Evolutionary conservation across 2,329 filamentous ascomycete species (phyloP).

Genomic region (Fusarium ramigenum): DNA sequence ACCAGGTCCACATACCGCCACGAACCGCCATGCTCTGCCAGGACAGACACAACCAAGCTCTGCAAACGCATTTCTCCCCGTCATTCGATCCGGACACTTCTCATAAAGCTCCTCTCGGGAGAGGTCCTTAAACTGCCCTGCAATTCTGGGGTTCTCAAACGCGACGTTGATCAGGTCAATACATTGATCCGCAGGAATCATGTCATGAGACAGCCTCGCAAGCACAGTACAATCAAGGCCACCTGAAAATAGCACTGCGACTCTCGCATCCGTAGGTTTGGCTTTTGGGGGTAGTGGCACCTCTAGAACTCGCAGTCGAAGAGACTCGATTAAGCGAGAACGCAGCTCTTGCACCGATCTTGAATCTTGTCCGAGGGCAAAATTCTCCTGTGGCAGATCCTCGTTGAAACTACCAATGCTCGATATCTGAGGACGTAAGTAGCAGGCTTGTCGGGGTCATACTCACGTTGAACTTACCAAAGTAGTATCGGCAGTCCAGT

Average conservation of each 20-base stretch:
- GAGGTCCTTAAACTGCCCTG: slow-evolving; percentile 58
- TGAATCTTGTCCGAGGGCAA: slow-evolving; percentile 47
- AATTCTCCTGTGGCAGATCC: slow-evolving; percentile 50
- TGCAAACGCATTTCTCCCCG: slow-evolving; percentile 80
- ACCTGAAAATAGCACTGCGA: slow-evolving; percentile 92
- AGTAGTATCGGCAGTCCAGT: slow-evolving; percentile 49
- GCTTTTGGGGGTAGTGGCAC: slow-evolving; percentile 67
- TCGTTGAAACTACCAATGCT: slow-evolving; percentile 64
- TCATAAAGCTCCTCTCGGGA: slow-evolving; percentile 68
- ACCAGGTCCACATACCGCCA: slow-evolving; percentile 62
- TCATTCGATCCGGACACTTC: slow-evolving; percentile 88
- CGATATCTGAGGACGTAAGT: slow-evolving; percentile 61
- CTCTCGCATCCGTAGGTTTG: slow-evolving; percentile 54
- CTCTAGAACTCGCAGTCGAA: slow-evolving; percentile 70
- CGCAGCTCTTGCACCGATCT: slow-evolving; percentile 63
- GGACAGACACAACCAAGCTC: slow-evolving; percentile 79
- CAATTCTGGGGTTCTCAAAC: slow-evolving; percentile 89
- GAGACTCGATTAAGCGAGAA: slow-evolving; percentile 65
- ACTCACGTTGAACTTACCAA: slow-evolving; percentile 54
- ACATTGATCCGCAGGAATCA: slow-evolving; percentile 72
- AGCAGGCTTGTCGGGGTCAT: slow-evolving; percentile 44
- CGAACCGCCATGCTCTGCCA: slow-evolving; percentile 79
- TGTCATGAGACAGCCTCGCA: slow-evolving; percentile 80
- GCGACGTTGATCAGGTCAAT: slow-evolving; percentile 96
- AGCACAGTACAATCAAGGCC: slow-evolving; percentile 93